Evolutionary conservation across 805 yeast species (phyloP).

Genomic region (Myxozyma neglecta): DNA sequence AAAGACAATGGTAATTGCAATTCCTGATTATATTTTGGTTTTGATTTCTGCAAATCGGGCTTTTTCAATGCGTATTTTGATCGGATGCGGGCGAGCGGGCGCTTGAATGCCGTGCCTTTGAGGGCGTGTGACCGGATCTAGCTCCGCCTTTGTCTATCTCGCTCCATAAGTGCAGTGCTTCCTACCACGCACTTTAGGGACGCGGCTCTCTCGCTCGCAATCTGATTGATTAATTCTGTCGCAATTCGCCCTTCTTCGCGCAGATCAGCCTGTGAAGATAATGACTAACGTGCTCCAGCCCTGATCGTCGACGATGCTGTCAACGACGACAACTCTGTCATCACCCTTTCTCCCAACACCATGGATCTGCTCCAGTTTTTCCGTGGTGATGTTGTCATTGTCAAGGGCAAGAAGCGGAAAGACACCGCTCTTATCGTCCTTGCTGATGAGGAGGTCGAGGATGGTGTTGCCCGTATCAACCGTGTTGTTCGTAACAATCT

Average conservation of each 20-base stretch:
- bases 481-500: constrained; percentile 95
- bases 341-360: constrained; percentile 90
- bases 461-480: constrained; percentile 90
- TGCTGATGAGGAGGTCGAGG: constrained; percentile 95
- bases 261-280: not conserved
- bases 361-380: constrained; percentile 93
- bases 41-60: not conserved
- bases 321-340: constrained; percentile 94
- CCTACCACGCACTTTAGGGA: too few species aligned
- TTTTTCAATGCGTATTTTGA: not conserved
- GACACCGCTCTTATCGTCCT: constrained; percentile 95
- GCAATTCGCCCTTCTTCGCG: not conserved
- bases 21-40: constrained; percentile 5
- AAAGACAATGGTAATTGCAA: constrained; percentile 70
- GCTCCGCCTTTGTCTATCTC: not conserved
- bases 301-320: constrained; percentile 94
- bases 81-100: constrained; percentile 1
- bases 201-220: too few species aligned
- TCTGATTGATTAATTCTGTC: too few species aligned
- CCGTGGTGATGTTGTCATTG: constrained; percentile 96
- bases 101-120: not conserved
- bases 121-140: not conserved
- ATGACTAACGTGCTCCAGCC: constrained; percentile 41
- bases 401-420: constrained; percentile 96
- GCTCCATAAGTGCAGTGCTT: too few species aligned